Conservation (phyloP, 768 basidiomycete genomes). For the Rhodotorula paludigena region DNA sequence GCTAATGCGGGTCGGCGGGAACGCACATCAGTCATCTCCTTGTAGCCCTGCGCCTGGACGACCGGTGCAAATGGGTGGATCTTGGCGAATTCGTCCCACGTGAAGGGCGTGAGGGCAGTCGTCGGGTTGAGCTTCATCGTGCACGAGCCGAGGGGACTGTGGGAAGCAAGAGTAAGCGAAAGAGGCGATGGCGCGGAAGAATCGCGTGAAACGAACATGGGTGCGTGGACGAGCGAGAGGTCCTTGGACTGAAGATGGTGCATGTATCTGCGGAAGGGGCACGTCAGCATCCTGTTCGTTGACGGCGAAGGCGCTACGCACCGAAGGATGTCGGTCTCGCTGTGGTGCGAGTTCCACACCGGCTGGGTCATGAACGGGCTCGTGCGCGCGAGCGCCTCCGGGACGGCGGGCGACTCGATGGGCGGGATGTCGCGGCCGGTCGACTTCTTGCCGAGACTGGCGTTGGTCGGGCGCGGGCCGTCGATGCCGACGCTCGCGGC, state of each 20-base stretch:
- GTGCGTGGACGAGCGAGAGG: conserved; percentile 85
- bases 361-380: conserved; percentile 74
- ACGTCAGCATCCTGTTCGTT: fast-evolving
- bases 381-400: conserved; percentile 53
- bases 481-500: conserved; percentile 51
- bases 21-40: conserved; percentile 59
- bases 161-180: not conserved
- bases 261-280: conserved; percentile 53
- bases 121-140: conserved; percentile 73
- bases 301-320: not conserved
- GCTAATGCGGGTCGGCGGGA: not conserved
- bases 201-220: conserved; percentile 72
- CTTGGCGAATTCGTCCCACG: conserved; percentile 82
- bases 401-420: conserved; percentile 47
- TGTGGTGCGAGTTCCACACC: conserved; percentile 94
- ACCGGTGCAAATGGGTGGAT: conserved; percentile 90
- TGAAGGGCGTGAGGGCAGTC: conserved; percentile 93
- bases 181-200: too few relatives aligned
- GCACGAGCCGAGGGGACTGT: conserved; percentile 44
- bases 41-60: conserved; percentile 85
- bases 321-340: conserved; percentile 97
- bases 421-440: conserved; percentile 47
- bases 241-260: conserved; percentile 91
- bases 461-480: conserved; percentile 43
- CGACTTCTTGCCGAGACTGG: conserved; percentile 53